Percentiles rank a stretch among this genome's conserved stretches.
Evolutionary conservation across 139 green algal genomes (phyloP).

Genomic region (Picochlorum sp.): DNA sequence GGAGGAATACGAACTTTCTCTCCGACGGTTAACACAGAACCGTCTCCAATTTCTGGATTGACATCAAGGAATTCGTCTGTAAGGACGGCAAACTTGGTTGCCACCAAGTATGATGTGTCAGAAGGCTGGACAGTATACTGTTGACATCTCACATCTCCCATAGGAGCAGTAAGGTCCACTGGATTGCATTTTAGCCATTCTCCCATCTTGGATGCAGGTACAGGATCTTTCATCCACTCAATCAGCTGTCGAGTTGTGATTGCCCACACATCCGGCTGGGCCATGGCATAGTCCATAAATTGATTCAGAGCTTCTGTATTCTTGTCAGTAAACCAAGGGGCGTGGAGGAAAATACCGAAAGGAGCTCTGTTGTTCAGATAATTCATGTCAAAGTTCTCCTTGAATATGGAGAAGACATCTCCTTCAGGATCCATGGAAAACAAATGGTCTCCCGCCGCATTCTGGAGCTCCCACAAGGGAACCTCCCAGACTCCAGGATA

Average conservation of each 20-base stretch:
- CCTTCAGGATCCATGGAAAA: constrained; percentile 16
- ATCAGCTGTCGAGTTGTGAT: constrained; percentile 20
- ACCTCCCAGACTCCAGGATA: constrained; percentile 12
- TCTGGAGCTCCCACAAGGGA: constrained; percentile 12
- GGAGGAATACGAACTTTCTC: constrained; percentile 8
- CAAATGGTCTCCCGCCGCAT: constrained; percentile 10
- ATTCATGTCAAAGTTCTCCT: constrained; percentile 14
- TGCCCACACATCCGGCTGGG: constrained; percentile 14
- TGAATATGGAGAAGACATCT: constrained; percentile 15
- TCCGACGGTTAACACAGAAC: neutral
- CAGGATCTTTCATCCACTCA: constrained; percentile 26
- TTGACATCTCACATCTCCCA: constrained; percentile 11
- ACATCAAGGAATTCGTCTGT: constrained; percentile 12
- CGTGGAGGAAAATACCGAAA: constrained; percentile 24
- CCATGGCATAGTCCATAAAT: constrained; percentile 20
- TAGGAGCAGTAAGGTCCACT: constrained; percentile 1
- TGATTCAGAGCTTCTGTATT: constrained; percentile 9
- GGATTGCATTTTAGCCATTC: constrained; percentile 15
- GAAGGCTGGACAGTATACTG: constrained; percentile 15
- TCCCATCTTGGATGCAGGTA: constrained; percentile 17
- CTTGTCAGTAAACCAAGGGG: constrained; percentile 19
- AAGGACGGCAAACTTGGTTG: constrained; percentile 12
- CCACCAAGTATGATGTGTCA: constrained; percentile 6
- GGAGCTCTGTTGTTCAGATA: constrained; percentile 28
- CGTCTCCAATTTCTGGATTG: constrained; percentile 15